Conservation (phyloP, 805 yeast species). For the Komagataella phaffii region DNA sequence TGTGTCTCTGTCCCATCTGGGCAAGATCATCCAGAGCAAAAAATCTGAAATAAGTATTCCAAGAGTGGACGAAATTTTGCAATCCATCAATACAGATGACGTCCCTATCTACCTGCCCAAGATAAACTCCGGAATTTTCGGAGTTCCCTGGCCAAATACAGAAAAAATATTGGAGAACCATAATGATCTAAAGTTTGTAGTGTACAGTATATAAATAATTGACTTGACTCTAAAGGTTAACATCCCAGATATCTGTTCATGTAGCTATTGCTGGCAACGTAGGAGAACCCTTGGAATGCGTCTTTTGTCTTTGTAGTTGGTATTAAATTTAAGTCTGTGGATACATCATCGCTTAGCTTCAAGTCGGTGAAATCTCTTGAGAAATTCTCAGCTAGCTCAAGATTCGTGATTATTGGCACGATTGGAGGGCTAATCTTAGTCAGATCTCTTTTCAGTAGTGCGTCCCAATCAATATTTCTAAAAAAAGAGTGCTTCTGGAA, state of each 20-base stretch:
- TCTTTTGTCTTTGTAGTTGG: background rate
- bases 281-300: conserved; percentile 30
- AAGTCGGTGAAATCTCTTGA: conserved; percentile 66
- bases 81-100: conserved; percentile 1
- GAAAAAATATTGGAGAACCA: conserved; percentile 31
- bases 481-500: conserved; percentile 62
- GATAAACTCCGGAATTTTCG: conserved; percentile 71
- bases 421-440: conserved; percentile 67
- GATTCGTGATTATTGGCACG: conserved; percentile 70
- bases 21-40: conserved; percentile 17
- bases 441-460: conserved; percentile 33
- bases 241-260: conserved; percentile 14
- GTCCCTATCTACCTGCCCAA: conserved; percentile 50
- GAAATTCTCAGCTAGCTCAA: conserved; percentile 75
- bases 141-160: conserved; percentile 67
- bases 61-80: background rate
- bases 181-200: conserved; percentile 9
- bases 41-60: conserved; percentile 3
- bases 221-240: conserved; percentile 1
- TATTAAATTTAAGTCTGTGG: conserved; percentile 4
- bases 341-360: conserved; percentile 13
- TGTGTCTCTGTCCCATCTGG: conserved; percentile 32
- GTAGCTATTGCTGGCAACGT: conserved; percentile 24
- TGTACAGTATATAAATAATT: background rate
- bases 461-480: conserved; percentile 61